A percentile compares a stretch with the other conserved stretches of the same genome.
These are phyloP conservation scores for Melampsora medusae DNA, from an alignment of 1,284 basidiomycete species.

Conservation along the genomic window DNA sequence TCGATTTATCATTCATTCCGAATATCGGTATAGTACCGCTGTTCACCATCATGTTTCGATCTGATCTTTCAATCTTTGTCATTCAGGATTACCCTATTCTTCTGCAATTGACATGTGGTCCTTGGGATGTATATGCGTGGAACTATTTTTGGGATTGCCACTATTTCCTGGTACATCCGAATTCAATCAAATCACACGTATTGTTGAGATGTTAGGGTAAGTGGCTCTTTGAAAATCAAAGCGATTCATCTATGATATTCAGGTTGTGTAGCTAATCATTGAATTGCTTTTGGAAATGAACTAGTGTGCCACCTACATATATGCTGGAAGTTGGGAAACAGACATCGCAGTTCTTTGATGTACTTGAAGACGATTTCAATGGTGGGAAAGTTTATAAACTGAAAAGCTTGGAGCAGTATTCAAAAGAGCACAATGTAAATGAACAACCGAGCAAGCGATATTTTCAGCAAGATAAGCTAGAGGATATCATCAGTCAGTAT, in stretches of 20 bases:
- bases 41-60: no score
- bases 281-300: constrained; percentile 5
- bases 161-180: constrained; percentile 98
- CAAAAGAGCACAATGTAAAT: constrained; percentile 85
- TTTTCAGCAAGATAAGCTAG: constrained; percentile 88
- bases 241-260: background rate
- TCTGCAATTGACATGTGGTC: constrained; percentile 96
- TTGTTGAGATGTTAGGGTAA: constrained; percentile 96
- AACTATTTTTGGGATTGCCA: constrained; percentile 91
- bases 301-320: constrained; percentile 78
- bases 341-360: constrained; percentile 88
- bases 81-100: constrained; percentile 72
- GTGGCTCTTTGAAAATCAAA: constrained; percentile 53
- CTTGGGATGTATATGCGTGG: constrained; percentile 91
- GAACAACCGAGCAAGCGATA: constrained; percentile 98
- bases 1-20: no score
- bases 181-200: constrained; percentile 94
- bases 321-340: constrained; percentile 98
- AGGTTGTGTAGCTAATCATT: background rate
- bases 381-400: constrained; percentile 76
- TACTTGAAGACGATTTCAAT: constrained; percentile 67
- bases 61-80: no score
- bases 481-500: constrained; percentile 93
- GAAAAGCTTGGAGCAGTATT: constrained; percentile 92
- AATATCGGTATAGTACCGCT: no score